Evolutionary conservation across 129 eudicot genomes (phyloP), one percentile per base, ranked within the genome.

Genomic region (Lactuca saligna): DNA sequence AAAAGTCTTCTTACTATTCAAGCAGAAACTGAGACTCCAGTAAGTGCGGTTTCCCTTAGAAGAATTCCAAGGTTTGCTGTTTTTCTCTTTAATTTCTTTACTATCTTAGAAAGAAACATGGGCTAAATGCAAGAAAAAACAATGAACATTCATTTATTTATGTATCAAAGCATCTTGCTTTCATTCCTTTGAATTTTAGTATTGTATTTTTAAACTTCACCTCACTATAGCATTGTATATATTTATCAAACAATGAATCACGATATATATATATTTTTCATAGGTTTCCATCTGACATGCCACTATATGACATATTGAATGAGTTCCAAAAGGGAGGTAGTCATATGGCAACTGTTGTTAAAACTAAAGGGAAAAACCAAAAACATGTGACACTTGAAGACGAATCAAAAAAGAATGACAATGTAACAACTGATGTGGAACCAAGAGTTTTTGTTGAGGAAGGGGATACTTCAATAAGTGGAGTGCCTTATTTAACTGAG

Each of bases 231-330:
- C n/a, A n/a, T n/a, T n/a, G n/a, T n/a, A 29, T 15, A 59, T 11
- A 10, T 7, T 3, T 38, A 0, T 38, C 5, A 0, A 38, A 3
- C 42, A 57, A 48, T 17, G 2, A 34, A 4, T 48, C 50, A 66
- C 16, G 14, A 2, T 17, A n/a, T 66, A 25, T 58, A 13, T 0
- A 12, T 34, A 31, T 44, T n/a, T 65, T 61, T 29, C 6, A 15
- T 91, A 93, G 98, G 80, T 96, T 93, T 61, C 98, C 98, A 34
- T 85, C 95, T 8, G 90, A 93, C 81, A 93, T 93, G 98, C 98
- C 98, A 53, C 61, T 93, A 33, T 93, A 93, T 68, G 98, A 93
- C 87, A 93, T 93, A 83, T 81, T 93, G 63, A 93, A 93, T 10
- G 98, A 93, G 77, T 93, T 94, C 66, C 99, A 94, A 80, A 94